phyloP scores from a whole-genome alignment of 352 stramenopile genomes.

The Phytophthora boehmeriae region DNA sequence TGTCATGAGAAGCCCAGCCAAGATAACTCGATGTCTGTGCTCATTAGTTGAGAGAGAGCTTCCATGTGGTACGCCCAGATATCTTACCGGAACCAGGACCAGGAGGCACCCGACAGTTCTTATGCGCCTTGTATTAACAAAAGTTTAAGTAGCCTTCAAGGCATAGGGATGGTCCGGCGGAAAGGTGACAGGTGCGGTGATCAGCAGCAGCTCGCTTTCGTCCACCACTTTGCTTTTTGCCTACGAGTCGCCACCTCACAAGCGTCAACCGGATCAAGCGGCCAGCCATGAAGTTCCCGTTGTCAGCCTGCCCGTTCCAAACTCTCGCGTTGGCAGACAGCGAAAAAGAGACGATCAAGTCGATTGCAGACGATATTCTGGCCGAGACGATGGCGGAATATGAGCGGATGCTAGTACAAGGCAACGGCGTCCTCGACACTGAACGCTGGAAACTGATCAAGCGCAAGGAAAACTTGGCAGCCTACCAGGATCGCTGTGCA shows the following conservation, averaged over 20 bases:
- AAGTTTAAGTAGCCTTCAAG: constrained; percentile 21
- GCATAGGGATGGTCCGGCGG: constrained; percentile 12
- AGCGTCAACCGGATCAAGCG: constrained; percentile 1
- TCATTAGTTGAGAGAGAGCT: too few species aligned
- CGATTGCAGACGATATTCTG: constrained; percentile 29
- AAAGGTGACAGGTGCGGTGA: neutral
- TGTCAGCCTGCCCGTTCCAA: constrained; percentile 42
- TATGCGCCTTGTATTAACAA: constrained; percentile 8
- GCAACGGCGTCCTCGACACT: constrained; percentile 42
- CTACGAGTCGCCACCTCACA: constrained; percentile 1
- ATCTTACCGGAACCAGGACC: neutral
- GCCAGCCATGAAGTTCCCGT: constrained; percentile 40
- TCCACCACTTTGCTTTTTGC: constrained; percentile 30
- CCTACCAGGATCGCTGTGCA: constrained; percentile 50
- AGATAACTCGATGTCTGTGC: too few species aligned
- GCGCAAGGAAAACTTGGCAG: constrained; percentile 49
- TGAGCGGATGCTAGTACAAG: constrained; percentile 38
- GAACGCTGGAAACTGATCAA: constrained; percentile 58
- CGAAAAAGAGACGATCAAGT: constrained; percentile 29
- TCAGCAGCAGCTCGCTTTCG: neutral
- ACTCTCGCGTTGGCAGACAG: constrained; percentile 25
- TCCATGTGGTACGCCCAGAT: neutral
- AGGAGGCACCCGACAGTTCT: constrained; percentile 5
- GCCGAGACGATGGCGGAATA: constrained; percentile 46
- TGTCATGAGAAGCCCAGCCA: too few species aligned